phyloP scores from a whole-genome alignment of 192 early-diverging fungal species.

The Chytriomyces hyalinus region DNA sequence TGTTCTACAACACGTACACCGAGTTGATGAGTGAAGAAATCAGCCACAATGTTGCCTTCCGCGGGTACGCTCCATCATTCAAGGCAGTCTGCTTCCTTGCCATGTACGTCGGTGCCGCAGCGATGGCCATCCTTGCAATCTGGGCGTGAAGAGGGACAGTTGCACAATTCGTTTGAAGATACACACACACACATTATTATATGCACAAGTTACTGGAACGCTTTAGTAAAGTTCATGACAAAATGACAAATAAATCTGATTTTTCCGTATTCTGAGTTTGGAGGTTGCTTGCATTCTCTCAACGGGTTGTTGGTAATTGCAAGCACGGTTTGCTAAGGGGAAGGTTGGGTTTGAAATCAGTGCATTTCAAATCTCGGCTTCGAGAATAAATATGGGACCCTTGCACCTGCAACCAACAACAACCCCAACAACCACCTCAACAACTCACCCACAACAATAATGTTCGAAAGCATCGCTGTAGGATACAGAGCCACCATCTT shows the following conservation, averaged over 20 bases:
- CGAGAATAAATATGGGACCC: not conserved
- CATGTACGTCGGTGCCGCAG: conserved; percentile 74
- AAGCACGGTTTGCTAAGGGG: no score
- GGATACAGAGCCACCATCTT: conserved; percentile 24
- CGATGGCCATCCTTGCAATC: conserved; percentile 77
- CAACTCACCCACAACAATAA: no score
- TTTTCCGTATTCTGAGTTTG: no score
- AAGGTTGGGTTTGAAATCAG: not conserved
- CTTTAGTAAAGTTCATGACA: no score
- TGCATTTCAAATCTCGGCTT: not conserved
- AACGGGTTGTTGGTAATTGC: no score
- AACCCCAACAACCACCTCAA: not conserved
- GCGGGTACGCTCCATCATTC: conserved; percentile 28
- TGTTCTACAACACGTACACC: conserved; percentile 79
- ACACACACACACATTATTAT: no score
- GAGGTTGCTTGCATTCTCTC: no score
- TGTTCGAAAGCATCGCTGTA: not conserved
- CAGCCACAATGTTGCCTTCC: conserved; percentile 60
- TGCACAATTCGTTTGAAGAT: no score
- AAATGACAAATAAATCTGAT: no score
- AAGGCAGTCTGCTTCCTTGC: conserved; percentile 63
- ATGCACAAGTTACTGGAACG: no score
- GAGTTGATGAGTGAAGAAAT: conserved; percentile 78
- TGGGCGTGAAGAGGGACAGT: conserved; percentile 56
- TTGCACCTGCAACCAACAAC: not conserved